These are phyloP conservation scores for Asterochloris erici DNA, from an alignment of 139 green algal genomes.

Conservation along the genomic window DNA sequence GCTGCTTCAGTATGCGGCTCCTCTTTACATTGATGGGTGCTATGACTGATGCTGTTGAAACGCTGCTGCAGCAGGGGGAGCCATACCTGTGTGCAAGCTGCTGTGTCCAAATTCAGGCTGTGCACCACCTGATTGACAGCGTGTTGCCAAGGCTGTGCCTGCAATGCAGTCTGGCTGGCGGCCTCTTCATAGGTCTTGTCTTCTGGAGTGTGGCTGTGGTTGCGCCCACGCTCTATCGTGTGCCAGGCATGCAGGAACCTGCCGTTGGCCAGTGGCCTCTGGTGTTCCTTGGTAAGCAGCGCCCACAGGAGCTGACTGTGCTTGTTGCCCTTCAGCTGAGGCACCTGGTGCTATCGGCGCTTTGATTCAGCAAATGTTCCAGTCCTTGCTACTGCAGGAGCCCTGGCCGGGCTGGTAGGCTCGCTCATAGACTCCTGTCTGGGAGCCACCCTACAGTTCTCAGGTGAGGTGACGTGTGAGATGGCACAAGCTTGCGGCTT, in stretches of 20 bases:
- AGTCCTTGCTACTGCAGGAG: constrained; percentile 13
- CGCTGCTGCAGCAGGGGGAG: too few relatives aligned
- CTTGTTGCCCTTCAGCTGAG: not conserved
- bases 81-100: too few relatives aligned
- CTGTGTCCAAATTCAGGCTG: too few relatives aligned
- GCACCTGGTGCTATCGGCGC: not conserved
- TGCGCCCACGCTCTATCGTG: constrained; percentile 16
- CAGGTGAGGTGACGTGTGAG: not conserved
- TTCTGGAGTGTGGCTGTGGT: constrained; percentile 39
- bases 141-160: not conserved
- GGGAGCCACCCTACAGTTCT: constrained; percentile 91
- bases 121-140: not conserved
- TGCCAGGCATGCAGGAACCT: not conserved
- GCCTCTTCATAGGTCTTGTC: constrained; percentile 70
- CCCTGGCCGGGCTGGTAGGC: constrained; percentile 49
- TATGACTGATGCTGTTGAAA: too few relatives aligned
- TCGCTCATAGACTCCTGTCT: constrained; percentile 91
- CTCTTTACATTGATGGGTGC: too few relatives aligned
- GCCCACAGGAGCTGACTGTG: too few relatives aligned
- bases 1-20: too few relatives aligned
- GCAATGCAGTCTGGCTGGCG: constrained; percentile 47
- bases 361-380: not conserved
- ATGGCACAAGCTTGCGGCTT: too few relatives aligned
- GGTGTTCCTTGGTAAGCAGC: constrained; percentile 22
- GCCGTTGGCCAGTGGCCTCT: constrained; percentile 26